phyloP scores from a whole-genome alignment of 192 early-diverging fungal genomes.

The Phycomyces blakesleeanus region DNA sequence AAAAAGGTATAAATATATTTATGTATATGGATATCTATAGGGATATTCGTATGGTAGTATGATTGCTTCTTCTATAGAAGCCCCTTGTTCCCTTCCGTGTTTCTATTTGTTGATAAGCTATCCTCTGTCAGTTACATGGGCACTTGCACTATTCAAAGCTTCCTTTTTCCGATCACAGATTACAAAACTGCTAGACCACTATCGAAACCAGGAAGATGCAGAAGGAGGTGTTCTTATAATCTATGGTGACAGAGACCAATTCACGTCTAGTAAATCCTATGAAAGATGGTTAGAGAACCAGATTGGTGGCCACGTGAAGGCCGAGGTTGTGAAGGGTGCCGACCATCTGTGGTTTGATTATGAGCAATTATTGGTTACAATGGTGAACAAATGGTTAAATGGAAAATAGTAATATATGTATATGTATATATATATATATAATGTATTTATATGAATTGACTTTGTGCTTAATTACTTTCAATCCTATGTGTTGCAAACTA shows the following conservation, averaged over 20 bases:
- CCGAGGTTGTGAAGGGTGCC: constrained; percentile 2
- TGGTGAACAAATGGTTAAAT: constrained; percentile 9
- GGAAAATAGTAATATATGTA: too few species aligned
- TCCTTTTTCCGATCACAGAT: constrained; percentile 13
- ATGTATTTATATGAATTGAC: too few species aligned
- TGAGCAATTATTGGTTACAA: constrained; percentile 5
- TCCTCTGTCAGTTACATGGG: constrained; percentile 24
- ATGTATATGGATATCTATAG: too few species aligned
- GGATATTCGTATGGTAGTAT: constrained; percentile 27
- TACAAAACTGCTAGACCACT: not conserved
- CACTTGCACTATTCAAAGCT: constrained; percentile 10
- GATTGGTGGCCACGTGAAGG: not conserved
- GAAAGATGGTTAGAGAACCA: constrained; percentile 13
- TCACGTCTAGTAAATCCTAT: constrained; percentile 7
- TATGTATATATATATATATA: too few species aligned
- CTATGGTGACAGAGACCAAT: constrained; percentile 25
- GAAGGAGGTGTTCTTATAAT: constrained; percentile 3
- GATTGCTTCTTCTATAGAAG: constrained; percentile 20
- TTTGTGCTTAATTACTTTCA: too few species aligned
- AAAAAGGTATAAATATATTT: too few species aligned
- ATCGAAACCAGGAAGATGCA: not conserved
- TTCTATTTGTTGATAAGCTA: constrained; percentile 22
- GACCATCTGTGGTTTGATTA: constrained; percentile 27
- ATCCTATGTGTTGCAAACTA: too few species aligned
- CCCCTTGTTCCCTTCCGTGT: not conserved